A percentile compares a stretch with the other conserved stretches of the same genome.
phyloP scores from a whole-genome alignment of 176 grass and related monocot genomes.

The Tillandsia leiboldiana region DNA sequence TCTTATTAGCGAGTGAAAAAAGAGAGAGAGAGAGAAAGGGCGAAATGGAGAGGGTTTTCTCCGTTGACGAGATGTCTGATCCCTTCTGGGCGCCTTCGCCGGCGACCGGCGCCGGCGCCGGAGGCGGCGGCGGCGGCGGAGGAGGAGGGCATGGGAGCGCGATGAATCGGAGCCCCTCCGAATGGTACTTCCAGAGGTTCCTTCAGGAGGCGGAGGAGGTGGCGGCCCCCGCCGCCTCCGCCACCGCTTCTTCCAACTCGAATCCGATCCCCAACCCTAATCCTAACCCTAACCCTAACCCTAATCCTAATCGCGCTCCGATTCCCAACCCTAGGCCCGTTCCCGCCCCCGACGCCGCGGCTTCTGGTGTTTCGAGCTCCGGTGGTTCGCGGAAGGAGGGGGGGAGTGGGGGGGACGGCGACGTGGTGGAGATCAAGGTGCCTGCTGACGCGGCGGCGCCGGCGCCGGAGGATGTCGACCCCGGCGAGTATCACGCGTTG shows the following conservation, averaged over 20 bases:
- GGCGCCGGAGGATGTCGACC: slow-evolving; percentile 22
- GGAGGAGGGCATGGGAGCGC: neutral
- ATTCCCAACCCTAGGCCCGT: too few relatives aligned
- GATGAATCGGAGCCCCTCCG: slow-evolving; percentile 32
- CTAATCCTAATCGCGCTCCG: neutral
- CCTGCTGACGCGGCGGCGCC: neutral
- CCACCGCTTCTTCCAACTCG: neutral
- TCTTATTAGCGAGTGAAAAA: neutral
- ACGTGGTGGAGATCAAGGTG: slow-evolving; percentile 33
- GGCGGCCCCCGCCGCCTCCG: neutral
- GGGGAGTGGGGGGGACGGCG: slow-evolving; percentile 14
- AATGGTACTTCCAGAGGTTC: slow-evolving; percentile 36
- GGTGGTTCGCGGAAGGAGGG: neutral
- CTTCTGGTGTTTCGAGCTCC: neutral
- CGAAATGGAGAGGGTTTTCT: slow-evolving; percentile 43
- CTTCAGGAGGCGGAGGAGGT: slow-evolving; percentile 14
- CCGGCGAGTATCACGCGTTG: slow-evolving; percentile 33
- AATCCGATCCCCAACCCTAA: neutral
- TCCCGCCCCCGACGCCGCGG: too few relatives aligned
- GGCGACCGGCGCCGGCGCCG: slow-evolving; percentile 6
- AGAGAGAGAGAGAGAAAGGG: neutral
- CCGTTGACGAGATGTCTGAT: slow-evolving; percentile 27
- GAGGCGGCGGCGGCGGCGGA: too few relatives aligned
- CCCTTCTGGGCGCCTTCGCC: slow-evolving; percentile 18
- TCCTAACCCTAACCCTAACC: neutral